These are phyloP conservation scores for Cephalotrichum gorgonifer DNA, from an alignment of 2,329 filamentous ascomycete genomes.

Conservation along the genomic window DNA sequence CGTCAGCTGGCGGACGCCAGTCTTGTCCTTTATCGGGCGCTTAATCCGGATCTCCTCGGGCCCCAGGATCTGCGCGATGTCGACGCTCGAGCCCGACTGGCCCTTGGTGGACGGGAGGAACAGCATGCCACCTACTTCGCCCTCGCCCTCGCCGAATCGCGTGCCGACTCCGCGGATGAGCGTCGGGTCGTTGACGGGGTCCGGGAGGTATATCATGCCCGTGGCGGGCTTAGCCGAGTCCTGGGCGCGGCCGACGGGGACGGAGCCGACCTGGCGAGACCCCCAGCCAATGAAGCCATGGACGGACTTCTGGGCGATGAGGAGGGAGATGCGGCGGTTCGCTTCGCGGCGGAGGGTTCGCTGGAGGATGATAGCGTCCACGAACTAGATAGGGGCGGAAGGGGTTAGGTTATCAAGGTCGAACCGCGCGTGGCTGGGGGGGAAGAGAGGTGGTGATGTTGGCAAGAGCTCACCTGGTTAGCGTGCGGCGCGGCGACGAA, in stretches of 20 bases:
- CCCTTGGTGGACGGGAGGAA: constrained; percentile 81
- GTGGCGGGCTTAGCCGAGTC: constrained; percentile 72
- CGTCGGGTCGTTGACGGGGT: constrained; percentile 75
- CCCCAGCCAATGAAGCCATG: constrained; percentile 84
- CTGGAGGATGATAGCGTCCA: constrained; percentile 90
- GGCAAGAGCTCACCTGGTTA: constrained; percentile 67
- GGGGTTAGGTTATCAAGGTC: constrained; percentile 1
- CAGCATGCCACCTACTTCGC: constrained; percentile 70
- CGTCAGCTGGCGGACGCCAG: constrained; percentile 71
- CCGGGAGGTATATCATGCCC: constrained; percentile 79
- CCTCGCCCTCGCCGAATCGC: constrained; percentile 64
- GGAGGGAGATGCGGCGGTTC: constrained; percentile 77
- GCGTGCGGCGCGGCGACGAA: constrained; percentile 96
- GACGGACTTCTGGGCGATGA: constrained; percentile 94
- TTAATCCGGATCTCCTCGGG: constrained; percentile 77
- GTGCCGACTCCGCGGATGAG: constrained; percentile 71
- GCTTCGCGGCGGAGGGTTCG: constrained; percentile 80
- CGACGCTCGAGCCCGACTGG: constrained; percentile 63
- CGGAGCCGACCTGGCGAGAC: constrained; percentile 74
- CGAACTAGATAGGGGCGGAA: constrained; percentile 52
- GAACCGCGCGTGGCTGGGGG: constrained; percentile 7
- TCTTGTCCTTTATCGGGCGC: constrained; percentile 70
- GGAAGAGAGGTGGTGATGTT: background rate
- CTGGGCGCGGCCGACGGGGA: constrained; percentile 87
- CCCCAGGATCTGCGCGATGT: constrained; percentile 72